Evolutionary conservation across 2,329 filamentous ascomycete species (phyloP).

Genomic region (Chaetothyriales sp.): DNA sequence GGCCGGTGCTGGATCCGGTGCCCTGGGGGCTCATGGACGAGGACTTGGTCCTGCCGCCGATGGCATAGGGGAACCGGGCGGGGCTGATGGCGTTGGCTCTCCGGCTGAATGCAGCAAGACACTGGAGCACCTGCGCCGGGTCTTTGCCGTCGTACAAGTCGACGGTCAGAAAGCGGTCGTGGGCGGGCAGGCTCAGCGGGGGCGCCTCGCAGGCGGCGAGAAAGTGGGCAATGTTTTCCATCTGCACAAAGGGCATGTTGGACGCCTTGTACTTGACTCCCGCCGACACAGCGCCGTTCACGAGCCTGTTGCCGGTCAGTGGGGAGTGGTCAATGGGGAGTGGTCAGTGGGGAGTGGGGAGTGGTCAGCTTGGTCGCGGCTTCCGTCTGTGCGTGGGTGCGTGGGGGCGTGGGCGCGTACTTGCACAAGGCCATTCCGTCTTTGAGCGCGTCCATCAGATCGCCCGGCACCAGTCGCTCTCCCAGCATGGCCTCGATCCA

Average conservation of each 20-base stretch:
- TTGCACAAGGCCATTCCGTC: slow-evolving; percentile 89
- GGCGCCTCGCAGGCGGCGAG: slow-evolving; percentile 72
- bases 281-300: slow-evolving; percentile 67
- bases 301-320: slow-evolving; percentile 45
- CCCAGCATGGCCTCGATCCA: slow-evolving; percentile 80
- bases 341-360: no score
- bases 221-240: slow-evolving; percentile 98
- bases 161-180: slow-evolving; percentile 94
- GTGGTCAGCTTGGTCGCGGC: slow-evolving; percentile 2
- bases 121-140: slow-evolving; percentile 89
- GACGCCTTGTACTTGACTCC: slow-evolving; percentile 84
- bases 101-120: slow-evolving; percentile 79
- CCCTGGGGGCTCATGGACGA: slow-evolving; percentile 51
- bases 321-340: neutral
- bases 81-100: slow-evolving; percentile 66
- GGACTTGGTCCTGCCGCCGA: slow-evolving; percentile 57
- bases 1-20: slow-evolving; percentile 46
- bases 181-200: slow-evolving; percentile 75
- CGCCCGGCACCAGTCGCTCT: slow-evolving; percentile 55
- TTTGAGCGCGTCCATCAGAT: slow-evolving; percentile 74
- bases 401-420: slow-evolving; percentile 43
- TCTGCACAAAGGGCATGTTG: slow-evolving; percentile 94
- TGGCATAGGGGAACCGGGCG: slow-evolving; percentile 55
- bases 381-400: slow-evolving; percentile 19
- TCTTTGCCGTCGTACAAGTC: slow-evolving; percentile 94